phyloP scores from a whole-genome alignment of 2,329 filamentous ascomycete genomes.

The Clonostachys solani region DNA sequence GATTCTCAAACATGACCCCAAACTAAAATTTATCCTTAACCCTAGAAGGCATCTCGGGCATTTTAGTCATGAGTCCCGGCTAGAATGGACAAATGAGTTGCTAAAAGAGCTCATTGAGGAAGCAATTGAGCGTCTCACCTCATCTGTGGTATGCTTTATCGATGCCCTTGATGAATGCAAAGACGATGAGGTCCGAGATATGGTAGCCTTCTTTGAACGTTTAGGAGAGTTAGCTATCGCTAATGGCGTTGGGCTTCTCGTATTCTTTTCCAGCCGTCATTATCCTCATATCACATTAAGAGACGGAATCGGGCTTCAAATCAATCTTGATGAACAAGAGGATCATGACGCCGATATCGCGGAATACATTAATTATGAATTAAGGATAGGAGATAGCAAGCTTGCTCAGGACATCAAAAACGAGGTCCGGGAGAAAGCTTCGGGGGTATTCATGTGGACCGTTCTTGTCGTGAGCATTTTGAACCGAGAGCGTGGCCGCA shows the following conservation, averaged over 20 bases:
- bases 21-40: too few species aligned
- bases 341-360: conserved; percentile 17
- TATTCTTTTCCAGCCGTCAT: conserved; percentile 42
- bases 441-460: conserved; percentile 35
- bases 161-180: conserved; percentile 1
- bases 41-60: too few species aligned
- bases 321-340: conserved; percentile 16
- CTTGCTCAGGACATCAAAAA: conserved; percentile 11
- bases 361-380: conserved; percentile 7
- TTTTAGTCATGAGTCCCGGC: too few species aligned
- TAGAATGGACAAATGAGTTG: too few species aligned
- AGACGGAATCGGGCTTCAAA: conserved; percentile 7
- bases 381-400: background rate
- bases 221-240: background rate
- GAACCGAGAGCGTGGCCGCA: conserved; percentile 18
- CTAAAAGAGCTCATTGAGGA: background rate
- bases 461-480: conserved; percentile 29
- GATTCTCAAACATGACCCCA: conserved; percentile 14
- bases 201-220: background rate
- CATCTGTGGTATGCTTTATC: background rate
- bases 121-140: background rate
- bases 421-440: conserved; percentile 34
- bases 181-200: background rate
- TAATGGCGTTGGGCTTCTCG: conserved; percentile 10
- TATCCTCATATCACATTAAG: conserved; percentile 32